Conservation (phyloP, 768 basidiomycete species). For the Calocybe indica region DNA sequence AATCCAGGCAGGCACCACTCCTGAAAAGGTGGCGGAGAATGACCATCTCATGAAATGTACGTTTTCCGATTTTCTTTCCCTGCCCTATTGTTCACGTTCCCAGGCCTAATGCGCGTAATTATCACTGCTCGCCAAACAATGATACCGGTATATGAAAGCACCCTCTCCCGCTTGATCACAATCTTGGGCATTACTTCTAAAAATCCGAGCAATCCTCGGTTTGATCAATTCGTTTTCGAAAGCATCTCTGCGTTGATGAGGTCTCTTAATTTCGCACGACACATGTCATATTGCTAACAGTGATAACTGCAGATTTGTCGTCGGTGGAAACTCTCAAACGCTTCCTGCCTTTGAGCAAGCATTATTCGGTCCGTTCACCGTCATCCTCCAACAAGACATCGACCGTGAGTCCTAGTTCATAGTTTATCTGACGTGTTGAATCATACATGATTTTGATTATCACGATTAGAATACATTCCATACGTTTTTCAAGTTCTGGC, state of each 20-base stretch:
- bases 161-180: constrained; percentile 67
- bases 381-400: constrained; percentile 88
- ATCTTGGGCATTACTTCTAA: constrained; percentile 87
- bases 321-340: constrained; percentile 59
- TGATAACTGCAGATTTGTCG: constrained; percentile 59
- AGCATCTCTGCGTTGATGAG: constrained; percentile 91
- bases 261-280: constrained; percentile 27
- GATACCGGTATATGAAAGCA: constrained; percentile 56
- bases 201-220: constrained; percentile 96
- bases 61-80: constrained; percentile 14
- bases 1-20: constrained; percentile 71
- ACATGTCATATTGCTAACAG: constrained; percentile 1
- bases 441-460: neutral
- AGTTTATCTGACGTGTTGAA: neutral
- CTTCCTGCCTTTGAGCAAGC: constrained; percentile 72
- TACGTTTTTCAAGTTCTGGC: constrained; percentile 96
- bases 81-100: constrained; percentile 1
- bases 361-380: constrained; percentile 81
- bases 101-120: constrained; percentile 91
- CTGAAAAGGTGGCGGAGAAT: constrained; percentile 95
- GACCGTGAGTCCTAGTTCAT: constrained; percentile 53
- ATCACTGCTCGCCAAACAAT: constrained; percentile 81
- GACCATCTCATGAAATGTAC: constrained; percentile 97
- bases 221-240: constrained; percentile 98
- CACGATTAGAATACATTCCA: constrained; percentile 79